These are phyloP conservation scores for Candida boleticola DNA, from an alignment of 805 yeast species.

Conservation along the genomic window DNA sequence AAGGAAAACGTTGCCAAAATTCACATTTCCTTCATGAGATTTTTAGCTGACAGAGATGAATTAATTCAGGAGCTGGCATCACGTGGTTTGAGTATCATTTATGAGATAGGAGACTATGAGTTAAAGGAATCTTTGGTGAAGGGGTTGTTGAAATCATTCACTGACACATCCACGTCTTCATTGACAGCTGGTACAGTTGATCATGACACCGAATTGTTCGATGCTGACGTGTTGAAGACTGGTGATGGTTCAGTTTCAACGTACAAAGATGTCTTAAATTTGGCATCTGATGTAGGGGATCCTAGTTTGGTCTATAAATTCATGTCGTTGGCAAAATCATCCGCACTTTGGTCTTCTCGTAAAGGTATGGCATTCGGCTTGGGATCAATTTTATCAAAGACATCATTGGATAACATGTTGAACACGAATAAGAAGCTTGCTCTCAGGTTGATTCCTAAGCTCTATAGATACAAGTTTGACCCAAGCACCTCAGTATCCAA, in stretches of 20 bases:
- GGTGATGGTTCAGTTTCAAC: slow-evolving; percentile 87
- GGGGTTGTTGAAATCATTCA: slow-evolving; percentile 71
- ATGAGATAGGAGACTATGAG: slow-evolving; percentile 69
- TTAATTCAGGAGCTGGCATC: slow-evolving; percentile 91
- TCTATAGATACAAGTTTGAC: slow-evolving; percentile 82
- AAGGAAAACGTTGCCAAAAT: slow-evolving; percentile 50
- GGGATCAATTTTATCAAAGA: slow-evolving; percentile 77
- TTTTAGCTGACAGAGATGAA: slow-evolving; percentile 79
- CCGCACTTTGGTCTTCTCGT: slow-evolving; percentile 88
- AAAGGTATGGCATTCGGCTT: slow-evolving; percentile 94
- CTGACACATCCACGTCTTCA: slow-evolving; percentile 55
- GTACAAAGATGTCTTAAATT: slow-evolving; percentile 79
- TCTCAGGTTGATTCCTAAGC: slow-evolving; percentile 68
- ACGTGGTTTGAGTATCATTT: slow-evolving; percentile 78
- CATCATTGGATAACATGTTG: slow-evolving; percentile 65
- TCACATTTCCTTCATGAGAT: slow-evolving; percentile 73
- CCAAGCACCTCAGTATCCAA: slow-evolving; percentile 71
- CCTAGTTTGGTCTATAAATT: slow-evolving; percentile 91
- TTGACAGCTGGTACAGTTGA: slow-evolving; percentile 66
- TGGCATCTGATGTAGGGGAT: slow-evolving; percentile 95
- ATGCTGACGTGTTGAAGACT: slow-evolving; percentile 74
- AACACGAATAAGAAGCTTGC: slow-evolving; percentile 53
- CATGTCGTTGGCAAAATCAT: slow-evolving; percentile 86
- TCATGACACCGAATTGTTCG: slow-evolving; percentile 81
- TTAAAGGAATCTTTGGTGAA: slow-evolving; percentile 72